Conservation (phyloP, 2,329 filamentous ascomycete genomes). For the Leptographium lundbergii region DNA sequence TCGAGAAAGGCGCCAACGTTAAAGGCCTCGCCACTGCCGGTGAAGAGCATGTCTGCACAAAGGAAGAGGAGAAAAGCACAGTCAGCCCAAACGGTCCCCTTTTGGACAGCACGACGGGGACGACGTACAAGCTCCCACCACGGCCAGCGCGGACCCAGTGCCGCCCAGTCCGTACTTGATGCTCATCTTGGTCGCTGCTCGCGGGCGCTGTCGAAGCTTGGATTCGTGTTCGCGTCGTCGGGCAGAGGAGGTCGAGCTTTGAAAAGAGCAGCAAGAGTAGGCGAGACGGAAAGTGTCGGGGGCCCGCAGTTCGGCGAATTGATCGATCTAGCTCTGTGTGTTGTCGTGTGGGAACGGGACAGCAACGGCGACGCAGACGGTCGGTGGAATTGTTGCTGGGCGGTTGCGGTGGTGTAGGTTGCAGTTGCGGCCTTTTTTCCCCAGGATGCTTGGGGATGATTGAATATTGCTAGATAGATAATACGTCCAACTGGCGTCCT, state of each 20-base stretch:
- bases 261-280: no score
- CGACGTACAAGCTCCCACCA: slow-evolving; percentile 68
- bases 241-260: no score
- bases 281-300: no score
- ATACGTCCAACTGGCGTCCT: no score
- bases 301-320: no score
- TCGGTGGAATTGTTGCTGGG: no score
- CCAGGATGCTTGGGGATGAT: no score
- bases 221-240: neutral
- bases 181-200: slow-evolving; percentile 41
- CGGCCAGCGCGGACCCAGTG: slow-evolving; percentile 52
- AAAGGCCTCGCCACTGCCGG: slow-evolving; percentile 88
- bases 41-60: slow-evolving; percentile 86
- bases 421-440: neutral
- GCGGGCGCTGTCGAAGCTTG: neutral
- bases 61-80: neutral
- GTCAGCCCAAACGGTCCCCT: neutral
- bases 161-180: slow-evolving; percentile 58
- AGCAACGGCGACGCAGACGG: no score
- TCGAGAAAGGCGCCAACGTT: slow-evolving; percentile 96
- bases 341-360: no score
- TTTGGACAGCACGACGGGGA: neutral
- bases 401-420: neutral
- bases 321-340: no score
- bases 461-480: no score